Conservation (phyloP, 208 protist species). For the Trypanosoma grayi region DNA sequence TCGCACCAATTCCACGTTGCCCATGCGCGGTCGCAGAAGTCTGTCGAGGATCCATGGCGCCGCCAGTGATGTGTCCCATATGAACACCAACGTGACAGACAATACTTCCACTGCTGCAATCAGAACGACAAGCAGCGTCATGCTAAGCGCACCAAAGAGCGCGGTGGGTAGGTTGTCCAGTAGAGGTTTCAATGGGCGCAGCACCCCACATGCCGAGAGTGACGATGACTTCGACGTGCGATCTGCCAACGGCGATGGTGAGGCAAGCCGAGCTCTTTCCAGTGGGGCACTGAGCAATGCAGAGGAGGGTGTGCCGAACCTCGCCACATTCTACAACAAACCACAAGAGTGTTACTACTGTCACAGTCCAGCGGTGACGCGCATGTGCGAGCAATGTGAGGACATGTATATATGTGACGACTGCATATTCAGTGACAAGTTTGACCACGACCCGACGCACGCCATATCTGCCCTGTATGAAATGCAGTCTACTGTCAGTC, state of each 20-base stretch:
- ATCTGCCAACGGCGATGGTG: not conserved
- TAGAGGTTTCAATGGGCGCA: not conserved
- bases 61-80: not conserved
- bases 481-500: slow-evolving; percentile 41
- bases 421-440: slow-evolving; percentile 36
- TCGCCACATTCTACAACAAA: slow-evolving; percentile 44
- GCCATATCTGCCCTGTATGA: slow-evolving; percentile 48
- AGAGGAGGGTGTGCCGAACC: not conserved
- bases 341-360: slow-evolving; percentile 52
- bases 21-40: not conserved
- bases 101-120: not conserved
- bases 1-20: not conserved
- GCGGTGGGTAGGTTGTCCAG: no score
- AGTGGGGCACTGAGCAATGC: not conserved
- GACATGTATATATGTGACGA: slow-evolving; percentile 56
- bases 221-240: slow-evolving; percentile 16
- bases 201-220: not conserved
- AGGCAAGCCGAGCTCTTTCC: not conserved
- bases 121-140: no score
- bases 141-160: no score
- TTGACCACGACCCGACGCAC: slow-evolving; percentile 37
- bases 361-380: slow-evolving; percentile 35
- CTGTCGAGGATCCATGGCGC: not conserved
- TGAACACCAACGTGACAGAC: not conserved
- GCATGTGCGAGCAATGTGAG: slow-evolving; percentile 53